Conservation (phyloP, 1,139 yeast species). For the Entelexis sorbosivorans region DNA sequence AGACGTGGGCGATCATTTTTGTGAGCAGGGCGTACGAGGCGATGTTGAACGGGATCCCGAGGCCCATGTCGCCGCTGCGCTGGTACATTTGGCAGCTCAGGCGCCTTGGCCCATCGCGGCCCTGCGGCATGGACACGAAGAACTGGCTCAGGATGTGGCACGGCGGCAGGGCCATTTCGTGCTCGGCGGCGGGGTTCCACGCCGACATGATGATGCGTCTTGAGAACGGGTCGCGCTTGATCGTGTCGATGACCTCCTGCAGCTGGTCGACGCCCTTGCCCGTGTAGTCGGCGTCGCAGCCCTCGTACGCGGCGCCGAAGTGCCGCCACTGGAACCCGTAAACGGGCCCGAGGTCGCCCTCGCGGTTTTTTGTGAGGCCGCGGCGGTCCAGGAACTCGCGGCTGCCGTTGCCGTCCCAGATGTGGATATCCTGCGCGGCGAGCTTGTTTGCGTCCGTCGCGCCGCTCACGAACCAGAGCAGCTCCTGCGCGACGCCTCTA, state of each 20-base stretch:
- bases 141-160: conserved; percentile 96
- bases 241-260: conserved; percentile 61
- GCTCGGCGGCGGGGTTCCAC: conserved; percentile 95
- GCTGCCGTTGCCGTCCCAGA: conserved; percentile 99
- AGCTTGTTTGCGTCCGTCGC: conserved; percentile 76
- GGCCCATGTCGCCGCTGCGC: conserved; percentile 98
- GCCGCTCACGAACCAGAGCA: conserved; percentile 87
- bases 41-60: conserved; percentile 95
- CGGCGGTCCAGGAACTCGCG: conserved; percentile 75
- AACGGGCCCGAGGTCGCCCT: conserved; percentile 95
- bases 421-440: conserved; percentile 73
- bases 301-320: conserved; percentile 83
- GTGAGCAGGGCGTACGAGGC: conserved; percentile 91
- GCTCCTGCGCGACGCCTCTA: conserved; percentile 77
- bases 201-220: conserved; percentile 90
- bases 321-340: conserved; percentile 99
- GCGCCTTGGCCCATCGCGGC: conserved; percentile 41
- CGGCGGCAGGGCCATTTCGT: conserved; percentile 93
- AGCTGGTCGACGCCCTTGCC: conserved; percentile 89
- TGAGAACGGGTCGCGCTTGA: conserved; percentile 84
- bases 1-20: conserved; percentile 88
- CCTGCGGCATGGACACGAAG: conserved; percentile 50
- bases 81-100: conserved; percentile 85
- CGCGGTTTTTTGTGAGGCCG: conserved; percentile 71
- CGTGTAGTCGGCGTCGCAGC: conserved; percentile 76